Evolutionary conservation across 495 filamentous ascomycete species (phyloP), one percentile per base, ranked within the genome.

Genomic region (Bryoglossum gracile): DNA sequence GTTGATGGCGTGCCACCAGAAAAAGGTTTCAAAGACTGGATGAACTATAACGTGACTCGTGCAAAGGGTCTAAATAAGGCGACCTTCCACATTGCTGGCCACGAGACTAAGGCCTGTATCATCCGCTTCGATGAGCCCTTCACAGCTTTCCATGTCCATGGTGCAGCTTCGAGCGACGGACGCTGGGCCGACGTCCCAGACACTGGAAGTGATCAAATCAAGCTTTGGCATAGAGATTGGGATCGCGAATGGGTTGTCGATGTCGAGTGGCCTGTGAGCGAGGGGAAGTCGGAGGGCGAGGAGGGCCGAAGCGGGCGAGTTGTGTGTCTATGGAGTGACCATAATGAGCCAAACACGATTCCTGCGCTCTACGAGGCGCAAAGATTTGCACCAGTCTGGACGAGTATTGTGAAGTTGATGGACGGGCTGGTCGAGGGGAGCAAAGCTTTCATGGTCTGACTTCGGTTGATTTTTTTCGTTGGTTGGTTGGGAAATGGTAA

Each of bases 321-420:
- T 3, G 74, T 84, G 8, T 97, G 91, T 69, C 64, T 87, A 13
- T 98, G 92, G 92, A 86, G 81, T 55, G 92, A 97, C 68, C 80
- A 76, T 23, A 95, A 94, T 54, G 69, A 66, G 9, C 60, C 62
- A 8, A 83, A 81, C 2, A 66, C 72, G 6, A 91, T 98, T 41
- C 89, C 92, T 0, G 92, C 92, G 11, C 73, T 92, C 25, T 86
- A 92, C 55, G 92, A 98, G 66, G 77, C 83, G 16, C 67, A 73
- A 44, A 73, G 80, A 63, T 96, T 80, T 68, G 70, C 74, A 48
- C 92, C 92, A 0, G 66, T 63, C 2, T 98, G 92, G 92, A 80
- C 80, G 6, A 83, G 82, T 9, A 65, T 86, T 25, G 78, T 76
- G 16, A 95, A 95, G 65, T 58, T 77, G 45, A 67, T 72, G 23